Conservation (phyloP, 2,329 filamentous ascomycete genomes). For the Penicillium sp. region DNA sequence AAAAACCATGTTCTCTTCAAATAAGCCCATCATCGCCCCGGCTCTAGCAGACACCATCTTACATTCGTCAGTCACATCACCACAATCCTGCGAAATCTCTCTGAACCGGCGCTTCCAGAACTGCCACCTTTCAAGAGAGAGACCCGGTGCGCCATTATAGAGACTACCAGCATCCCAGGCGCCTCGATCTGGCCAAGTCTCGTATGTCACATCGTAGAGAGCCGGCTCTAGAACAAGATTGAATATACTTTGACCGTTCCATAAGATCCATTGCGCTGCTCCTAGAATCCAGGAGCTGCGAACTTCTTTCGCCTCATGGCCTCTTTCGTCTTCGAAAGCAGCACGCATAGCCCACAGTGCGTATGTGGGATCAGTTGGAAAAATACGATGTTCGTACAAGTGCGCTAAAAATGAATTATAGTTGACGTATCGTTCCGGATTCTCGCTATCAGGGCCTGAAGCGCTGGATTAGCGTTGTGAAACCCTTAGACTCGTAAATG, state of each 20-base stretch:
- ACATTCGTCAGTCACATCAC: constrained; percentile 1
- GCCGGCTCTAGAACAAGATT: constrained; percentile 2
- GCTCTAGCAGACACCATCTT: not conserved
- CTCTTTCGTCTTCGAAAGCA: constrained; percentile 3
- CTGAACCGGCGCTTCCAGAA: constrained; percentile 5
- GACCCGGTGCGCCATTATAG: not conserved
- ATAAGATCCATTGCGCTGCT: constrained; percentile 9
- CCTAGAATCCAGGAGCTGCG: constrained; percentile 6
- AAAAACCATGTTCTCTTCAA: constrained; percentile 7
- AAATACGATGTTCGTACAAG: constrained; percentile 6
- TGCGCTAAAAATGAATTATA: constrained; percentile 13
- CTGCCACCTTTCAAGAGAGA: constrained; percentile 7
- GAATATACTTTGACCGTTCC: constrained; percentile 8
- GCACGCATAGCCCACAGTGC: constrained; percentile 11
- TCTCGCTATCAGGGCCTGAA: constrained; percentile 1
- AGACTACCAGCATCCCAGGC: constrained; percentile 3
- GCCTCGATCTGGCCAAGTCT: constrained; percentile 5
- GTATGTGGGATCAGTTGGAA: constrained; percentile 7
- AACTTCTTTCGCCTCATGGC: not conserved
- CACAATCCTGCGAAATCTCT: not conserved
- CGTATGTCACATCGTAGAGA: constrained; percentile 5
- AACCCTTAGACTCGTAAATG: not conserved
- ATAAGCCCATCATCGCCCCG: constrained; percentile 1
- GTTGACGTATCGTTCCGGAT: constrained; percentile 3
- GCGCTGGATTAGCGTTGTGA: not conserved